Conservation (phyloP, 495 filamentous ascomycete species). For the Penicillium daleae region DNA sequence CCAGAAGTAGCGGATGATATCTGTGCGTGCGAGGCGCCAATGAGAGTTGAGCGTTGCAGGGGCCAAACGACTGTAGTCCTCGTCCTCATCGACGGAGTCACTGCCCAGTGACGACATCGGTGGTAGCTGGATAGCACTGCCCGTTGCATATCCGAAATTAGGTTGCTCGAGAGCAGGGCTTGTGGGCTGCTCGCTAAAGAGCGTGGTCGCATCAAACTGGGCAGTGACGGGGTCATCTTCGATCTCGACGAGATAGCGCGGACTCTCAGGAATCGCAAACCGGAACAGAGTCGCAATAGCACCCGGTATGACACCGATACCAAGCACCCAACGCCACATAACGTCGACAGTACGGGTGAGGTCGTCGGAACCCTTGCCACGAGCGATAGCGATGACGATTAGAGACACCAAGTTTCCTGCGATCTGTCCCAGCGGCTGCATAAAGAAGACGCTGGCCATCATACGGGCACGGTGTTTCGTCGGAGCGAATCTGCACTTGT, state of each 20-base stretch:
- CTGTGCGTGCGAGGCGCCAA: slow-evolving; percentile 45
- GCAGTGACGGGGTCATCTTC: slow-evolving; percentile 51
- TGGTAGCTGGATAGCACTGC: slow-evolving; percentile 29
- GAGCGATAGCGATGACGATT: slow-evolving; percentile 46
- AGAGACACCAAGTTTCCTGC: slow-evolving; percentile 57
- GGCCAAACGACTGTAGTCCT: slow-evolving; percentile 27
- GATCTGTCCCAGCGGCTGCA: slow-evolving; percentile 69
- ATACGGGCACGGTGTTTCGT: slow-evolving; percentile 62
- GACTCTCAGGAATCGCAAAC: slow-evolving; percentile 64
- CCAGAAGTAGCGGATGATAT: slow-evolving; percentile 54
- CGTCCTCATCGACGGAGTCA: slow-evolving; percentile 30
- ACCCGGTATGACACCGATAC: slow-evolving; percentile 63
- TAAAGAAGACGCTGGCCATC: slow-evolving; percentile 68
- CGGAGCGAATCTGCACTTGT: slow-evolving; percentile 54
- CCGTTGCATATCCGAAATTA: slow-evolving; percentile 12
- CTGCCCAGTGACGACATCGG: slow-evolving; percentile 33
- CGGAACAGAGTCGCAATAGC: slow-evolving; percentile 61
- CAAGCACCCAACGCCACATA: slow-evolving; percentile 65
- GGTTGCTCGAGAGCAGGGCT: slow-evolving; percentile 23
- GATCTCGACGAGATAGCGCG: slow-evolving; percentile 59
- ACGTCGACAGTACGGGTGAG: slow-evolving; percentile 44
- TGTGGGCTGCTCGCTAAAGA: slow-evolving; percentile 34
- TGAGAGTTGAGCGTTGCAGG: slow-evolving; percentile 48
- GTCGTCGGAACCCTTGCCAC: slow-evolving; percentile 34
- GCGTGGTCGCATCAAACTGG: slow-evolving; percentile 49